Evolutionary conservation across 306 rosid genomes (phyloP).

Genomic region (Dryas drummondii): DNA sequence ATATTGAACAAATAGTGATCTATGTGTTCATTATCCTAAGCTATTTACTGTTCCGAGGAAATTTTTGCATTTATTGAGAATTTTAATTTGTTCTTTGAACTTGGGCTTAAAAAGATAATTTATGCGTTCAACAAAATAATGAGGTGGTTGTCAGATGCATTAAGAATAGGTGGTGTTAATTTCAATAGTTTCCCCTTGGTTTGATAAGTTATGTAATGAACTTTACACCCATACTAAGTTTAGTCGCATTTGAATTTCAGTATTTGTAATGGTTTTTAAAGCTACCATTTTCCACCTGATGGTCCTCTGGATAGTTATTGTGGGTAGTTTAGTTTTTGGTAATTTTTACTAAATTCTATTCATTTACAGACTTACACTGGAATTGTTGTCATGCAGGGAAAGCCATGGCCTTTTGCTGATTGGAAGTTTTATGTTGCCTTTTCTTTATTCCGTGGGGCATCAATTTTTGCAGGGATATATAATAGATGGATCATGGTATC

Average conservation of each 20-base stretch:
- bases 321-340: constrained; percentile 13
- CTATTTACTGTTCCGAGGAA: not conserved
- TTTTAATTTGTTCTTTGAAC: not conserved
- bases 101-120: not conserved
- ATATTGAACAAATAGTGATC: not conserved
- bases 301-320: constrained; percentile 9
- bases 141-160: constrained; percentile 18
- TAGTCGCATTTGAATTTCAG: not conserved
- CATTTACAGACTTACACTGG: constrained; percentile 23
- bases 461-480: constrained; percentile 84
- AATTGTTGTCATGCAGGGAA: constrained; percentile 57
- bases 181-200: constrained; percentile 1
- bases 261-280: not conserved
- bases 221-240: not conserved
- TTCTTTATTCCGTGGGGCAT: constrained; percentile 79
- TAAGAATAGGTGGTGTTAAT: constrained; percentile 15
- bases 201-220: not conserved
- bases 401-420: constrained; percentile 79
- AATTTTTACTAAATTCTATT: constrained; percentile 5
- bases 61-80: constrained; percentile 11
- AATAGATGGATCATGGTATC: constrained; percentile 85
- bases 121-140: constrained; percentile 6
- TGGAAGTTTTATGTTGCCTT: constrained; percentile 94
- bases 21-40: constrained; percentile 10
- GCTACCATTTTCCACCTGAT: not conserved